These are phyloP conservation scores for Sarocladiaceae sp. DNA, from an alignment of 2,329 filamentous ascomycete species.

Conservation along the genomic window DNA sequence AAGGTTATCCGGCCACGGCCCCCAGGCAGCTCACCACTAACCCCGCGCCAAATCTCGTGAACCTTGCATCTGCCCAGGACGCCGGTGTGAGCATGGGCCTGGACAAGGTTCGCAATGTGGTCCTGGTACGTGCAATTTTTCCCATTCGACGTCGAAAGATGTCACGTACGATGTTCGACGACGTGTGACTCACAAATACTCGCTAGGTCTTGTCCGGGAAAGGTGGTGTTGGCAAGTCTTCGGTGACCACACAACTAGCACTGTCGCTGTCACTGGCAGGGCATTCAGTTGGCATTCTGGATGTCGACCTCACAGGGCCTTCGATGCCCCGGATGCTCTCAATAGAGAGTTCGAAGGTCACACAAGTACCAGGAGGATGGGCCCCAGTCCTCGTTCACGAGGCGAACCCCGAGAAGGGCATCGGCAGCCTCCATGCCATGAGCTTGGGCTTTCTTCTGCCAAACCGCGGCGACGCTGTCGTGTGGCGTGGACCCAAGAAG, in stretches of 20 bases:
- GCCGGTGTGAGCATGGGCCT: constrained; percentile 29
- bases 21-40: not conserved
- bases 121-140: constrained; percentile 53
- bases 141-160: not conserved
- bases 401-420: constrained; percentile 41
- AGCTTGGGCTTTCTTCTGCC: constrained; percentile 87
- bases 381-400: constrained; percentile 81
- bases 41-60: constrained; percentile 4
- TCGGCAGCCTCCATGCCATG: constrained; percentile 76
- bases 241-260: constrained; percentile 93
- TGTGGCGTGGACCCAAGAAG: constrained; percentile 98
- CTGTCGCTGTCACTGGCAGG: constrained; percentile 82
- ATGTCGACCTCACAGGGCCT: constrained; percentile 92
- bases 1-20: too few species aligned
- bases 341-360: constrained; percentile 84
- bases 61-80: not conserved
- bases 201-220: constrained; percentile 81
- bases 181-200: not conserved
- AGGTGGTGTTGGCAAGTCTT: constrained; percentile 96
- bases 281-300: constrained; percentile 88
- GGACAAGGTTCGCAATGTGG: constrained; percentile 67
- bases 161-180: not conserved
- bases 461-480: constrained; percentile 81
- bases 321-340: constrained; percentile 94
- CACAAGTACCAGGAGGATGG: constrained; percentile 89